These are phyloP conservation scores for Pochonia chlamydosporia DNA, from an alignment of 2,329 filamentous ascomycete genomes.

Conservation along the genomic window DNA sequence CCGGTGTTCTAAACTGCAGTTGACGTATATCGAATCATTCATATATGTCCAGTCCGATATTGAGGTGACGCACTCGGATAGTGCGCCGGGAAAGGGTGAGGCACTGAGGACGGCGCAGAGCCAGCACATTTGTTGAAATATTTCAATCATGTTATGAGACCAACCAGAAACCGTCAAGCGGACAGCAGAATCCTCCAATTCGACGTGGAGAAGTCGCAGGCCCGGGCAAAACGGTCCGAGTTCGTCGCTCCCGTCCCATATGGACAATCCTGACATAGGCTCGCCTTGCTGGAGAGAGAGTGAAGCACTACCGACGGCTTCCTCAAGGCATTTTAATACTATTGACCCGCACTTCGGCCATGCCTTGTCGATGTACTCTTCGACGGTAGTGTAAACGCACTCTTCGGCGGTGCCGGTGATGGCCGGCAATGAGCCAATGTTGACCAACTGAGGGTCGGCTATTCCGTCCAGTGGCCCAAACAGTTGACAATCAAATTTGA, in stretches of 20 bases:
- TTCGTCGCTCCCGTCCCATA: constrained; percentile 28
- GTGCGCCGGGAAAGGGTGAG: constrained; percentile 24
- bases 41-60: constrained; percentile 26
- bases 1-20: constrained; percentile 26
- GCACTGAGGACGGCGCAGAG: constrained; percentile 27
- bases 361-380: constrained; percentile 23
- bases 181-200: constrained; percentile 26
- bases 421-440: constrained; percentile 23
- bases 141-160: constrained; percentile 28
- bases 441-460: constrained; percentile 21
- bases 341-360: constrained; percentile 27
- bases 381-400: constrained; percentile 26
- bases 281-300: constrained; percentile 17
- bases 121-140: constrained; percentile 33
- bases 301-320: constrained; percentile 24
- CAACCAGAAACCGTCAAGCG: constrained; percentile 27
- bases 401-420: constrained; percentile 29
- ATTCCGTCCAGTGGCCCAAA: constrained; percentile 22
- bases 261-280: constrained; percentile 25
- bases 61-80: constrained; percentile 25
- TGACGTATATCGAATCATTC: constrained; percentile 27
- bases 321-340: constrained; percentile 24
- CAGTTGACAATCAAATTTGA: constrained; percentile 28
- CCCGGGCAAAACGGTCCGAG: constrained; percentile 20
- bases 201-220: constrained; percentile 27